These are phyloP conservation scores for Chlorella ohadii DNA, from an alignment of 139 green algal species.

Conservation along the genomic window DNA sequence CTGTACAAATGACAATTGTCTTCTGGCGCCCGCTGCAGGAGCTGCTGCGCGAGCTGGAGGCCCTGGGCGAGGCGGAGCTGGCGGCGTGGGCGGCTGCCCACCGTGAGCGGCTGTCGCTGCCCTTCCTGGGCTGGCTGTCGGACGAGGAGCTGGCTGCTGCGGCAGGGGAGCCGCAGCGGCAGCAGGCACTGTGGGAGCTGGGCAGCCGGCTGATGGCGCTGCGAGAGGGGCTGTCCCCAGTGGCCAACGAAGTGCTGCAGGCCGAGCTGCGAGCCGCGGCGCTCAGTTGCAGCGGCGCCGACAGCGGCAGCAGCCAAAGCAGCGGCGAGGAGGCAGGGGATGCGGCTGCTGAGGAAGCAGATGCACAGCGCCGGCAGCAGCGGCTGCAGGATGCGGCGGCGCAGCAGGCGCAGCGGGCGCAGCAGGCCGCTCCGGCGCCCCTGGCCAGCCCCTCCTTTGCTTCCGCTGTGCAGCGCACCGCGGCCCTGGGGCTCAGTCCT, in stretches of 20 bases:
- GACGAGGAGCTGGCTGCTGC: constrained; percentile 29
- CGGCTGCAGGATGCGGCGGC: background rate
- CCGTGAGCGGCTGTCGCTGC: constrained; percentile 33
- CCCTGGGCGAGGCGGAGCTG: constrained; percentile 21
- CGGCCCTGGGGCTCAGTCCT: constrained; percentile 33
- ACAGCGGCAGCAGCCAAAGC: constrained; percentile 3
- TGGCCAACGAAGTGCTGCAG: constrained; percentile 7
- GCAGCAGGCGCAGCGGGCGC: constrained; percentile 27
- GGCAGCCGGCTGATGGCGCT: constrained; percentile 42
- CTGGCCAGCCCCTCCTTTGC: background rate
- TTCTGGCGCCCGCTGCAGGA: background rate
- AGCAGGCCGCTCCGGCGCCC: constrained; percentile 10
- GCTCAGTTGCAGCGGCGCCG: background rate
- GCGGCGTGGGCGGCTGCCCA: constrained; percentile 29
- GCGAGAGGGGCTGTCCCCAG: constrained; percentile 30
- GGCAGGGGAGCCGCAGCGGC: background rate
- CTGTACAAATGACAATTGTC: too few species aligned
- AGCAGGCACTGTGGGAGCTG: constrained; percentile 43
- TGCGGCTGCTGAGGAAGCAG: too few species aligned
- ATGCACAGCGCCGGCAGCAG: background rate
- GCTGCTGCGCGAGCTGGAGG: constrained; percentile 22
- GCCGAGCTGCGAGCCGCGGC: constrained; percentile 18
- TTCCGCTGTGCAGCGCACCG: background rate
- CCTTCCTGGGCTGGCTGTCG: constrained; percentile 32
- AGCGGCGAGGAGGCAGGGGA: background rate